These are phyloP conservation scores for Arabidopsis hybrid DNA, from an alignment of 441 rosid genomes.

Conservation along the genomic window DNA sequence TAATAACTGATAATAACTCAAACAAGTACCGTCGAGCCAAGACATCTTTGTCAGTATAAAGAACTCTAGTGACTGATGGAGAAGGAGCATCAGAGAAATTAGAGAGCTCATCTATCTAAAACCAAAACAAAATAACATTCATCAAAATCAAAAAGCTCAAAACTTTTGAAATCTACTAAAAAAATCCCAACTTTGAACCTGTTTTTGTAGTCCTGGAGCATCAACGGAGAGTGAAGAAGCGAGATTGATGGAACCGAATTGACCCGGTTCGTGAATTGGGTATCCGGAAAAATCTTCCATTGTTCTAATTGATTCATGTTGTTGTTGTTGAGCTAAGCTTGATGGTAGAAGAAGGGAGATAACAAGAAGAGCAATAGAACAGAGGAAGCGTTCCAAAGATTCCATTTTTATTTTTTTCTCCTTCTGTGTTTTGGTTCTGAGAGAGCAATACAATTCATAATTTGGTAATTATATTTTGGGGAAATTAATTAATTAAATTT, in stretches of 20 bases:
- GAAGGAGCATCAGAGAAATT: slow-evolving; percentile 83
- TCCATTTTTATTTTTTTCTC: slow-evolving; percentile 28
- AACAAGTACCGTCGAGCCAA: slow-evolving; percentile 71
- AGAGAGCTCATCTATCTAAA: slow-evolving; percentile 85
- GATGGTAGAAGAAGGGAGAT: slow-evolving; percentile 41
- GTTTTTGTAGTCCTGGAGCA: slow-evolving; percentile 60
- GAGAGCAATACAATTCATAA: not conserved
- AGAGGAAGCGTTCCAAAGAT: slow-evolving; percentile 38
- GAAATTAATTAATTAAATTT: not conserved
- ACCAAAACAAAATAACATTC: slow-evolving; percentile 14
- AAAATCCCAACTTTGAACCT: slow-evolving; percentile 48
- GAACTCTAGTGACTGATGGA: slow-evolving; percentile 87
- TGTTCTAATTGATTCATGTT: slow-evolving; percentile 56
- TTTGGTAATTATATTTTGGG: not conserved
- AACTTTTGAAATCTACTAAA: not conserved
- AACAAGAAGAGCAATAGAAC: slow-evolving; percentile 40
- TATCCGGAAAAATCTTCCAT: slow-evolving; percentile 94
- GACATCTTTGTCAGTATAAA: slow-evolving; percentile 82
- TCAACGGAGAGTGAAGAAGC: slow-evolving; percentile 67
- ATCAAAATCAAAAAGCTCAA: not conserved
- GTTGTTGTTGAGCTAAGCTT: slow-evolving; percentile 48
- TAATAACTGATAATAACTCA: not conserved
- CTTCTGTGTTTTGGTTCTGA: slow-evolving; percentile 27
- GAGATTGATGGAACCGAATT: slow-evolving; percentile 38
- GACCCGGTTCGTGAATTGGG: slow-evolving; percentile 65